These are phyloP conservation scores for Paradendryphiella salina DNA, from an alignment of 2,329 filamentous ascomycete genomes.

Conservation along the genomic window DNA sequence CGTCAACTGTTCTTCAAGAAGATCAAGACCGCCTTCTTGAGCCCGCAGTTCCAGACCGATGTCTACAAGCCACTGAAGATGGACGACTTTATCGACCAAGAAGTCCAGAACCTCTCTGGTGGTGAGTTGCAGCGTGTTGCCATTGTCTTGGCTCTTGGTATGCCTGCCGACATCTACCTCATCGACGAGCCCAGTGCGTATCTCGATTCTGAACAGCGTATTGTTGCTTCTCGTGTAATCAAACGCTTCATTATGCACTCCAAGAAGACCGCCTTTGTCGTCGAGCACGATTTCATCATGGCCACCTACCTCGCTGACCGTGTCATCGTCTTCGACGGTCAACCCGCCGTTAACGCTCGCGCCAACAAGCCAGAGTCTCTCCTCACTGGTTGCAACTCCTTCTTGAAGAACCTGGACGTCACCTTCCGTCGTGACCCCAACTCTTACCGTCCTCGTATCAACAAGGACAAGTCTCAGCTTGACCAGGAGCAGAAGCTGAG, in stretches of 20 bases:
- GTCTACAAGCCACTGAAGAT: constrained; percentile 99
- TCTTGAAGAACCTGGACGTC: constrained; percentile 95
- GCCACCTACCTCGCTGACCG: constrained; percentile 80
- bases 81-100: constrained; percentile 98
- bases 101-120: constrained; percentile 98
- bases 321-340: constrained; percentile 96
- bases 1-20: constrained; percentile 99
- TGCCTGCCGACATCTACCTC: constrained; percentile 96
- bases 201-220: constrained; percentile 98
- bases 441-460: constrained; percentile 96
- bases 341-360: constrained; percentile 84
- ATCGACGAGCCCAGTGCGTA: constrained; percentile 89
- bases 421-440: constrained; percentile 98
- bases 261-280: constrained; percentile 98
- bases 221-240: constrained; percentile 94
- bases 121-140: constrained; percentile 99
- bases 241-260: constrained; percentile 99
- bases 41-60: constrained; percentile 98
- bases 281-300: constrained; percentile 99
- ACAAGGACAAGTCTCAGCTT: constrained; percentile 93
- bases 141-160: constrained; percentile 92
- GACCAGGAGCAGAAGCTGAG: constrained; percentile 95
- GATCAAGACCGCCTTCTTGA: constrained; percentile 95
- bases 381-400: constrained; percentile 92
- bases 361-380: constrained; percentile 91